Evolutionary conservation across 2,329 filamentous ascomycete genomes (phyloP).

Genomic region (Penicillium sp.): DNA sequence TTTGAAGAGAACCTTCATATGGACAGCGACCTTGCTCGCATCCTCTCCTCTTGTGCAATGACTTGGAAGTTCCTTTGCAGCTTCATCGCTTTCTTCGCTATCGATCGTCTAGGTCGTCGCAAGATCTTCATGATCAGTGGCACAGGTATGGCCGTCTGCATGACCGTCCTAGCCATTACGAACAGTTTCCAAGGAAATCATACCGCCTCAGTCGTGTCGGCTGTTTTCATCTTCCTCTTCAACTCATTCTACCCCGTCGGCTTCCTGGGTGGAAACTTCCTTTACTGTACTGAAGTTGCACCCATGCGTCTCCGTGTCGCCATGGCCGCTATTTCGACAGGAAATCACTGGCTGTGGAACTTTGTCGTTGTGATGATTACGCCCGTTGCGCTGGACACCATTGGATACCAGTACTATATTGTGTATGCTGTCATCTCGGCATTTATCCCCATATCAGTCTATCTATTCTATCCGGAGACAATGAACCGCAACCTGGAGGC

Average conservation of each 20-base stretch:
- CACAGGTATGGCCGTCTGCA: conserved; percentile 55
- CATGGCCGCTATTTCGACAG: conserved; percentile 23
- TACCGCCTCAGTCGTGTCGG: conserved; percentile 15
- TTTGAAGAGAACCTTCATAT: conserved; percentile 23
- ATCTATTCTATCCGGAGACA: conserved; percentile 25
- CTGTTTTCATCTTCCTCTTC: conserved; percentile 24
- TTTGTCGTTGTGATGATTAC: conserved; percentile 26
- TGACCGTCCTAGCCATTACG: conserved; percentile 51
- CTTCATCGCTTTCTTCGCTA: conserved; percentile 53
- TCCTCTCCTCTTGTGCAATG: conserved; percentile 51
- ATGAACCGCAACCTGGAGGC: conserved; percentile 28
- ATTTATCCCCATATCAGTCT: conserved; percentile 19
- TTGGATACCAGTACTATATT: conserved; percentile 24
- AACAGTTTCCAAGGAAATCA: conserved; percentile 31
- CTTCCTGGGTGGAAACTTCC: conserved; percentile 24
- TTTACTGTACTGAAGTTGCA: conserved; percentile 26
- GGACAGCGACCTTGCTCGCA: conserved; percentile 22
- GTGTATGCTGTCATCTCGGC: conserved; percentile 22
- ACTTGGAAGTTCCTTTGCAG: conserved; percentile 59
- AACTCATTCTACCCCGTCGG: conserved; percentile 25
- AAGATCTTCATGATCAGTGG: conserved; percentile 56
- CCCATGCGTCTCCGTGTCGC: conserved; percentile 25
- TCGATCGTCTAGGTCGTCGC: conserved; percentile 54
- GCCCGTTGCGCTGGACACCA: conserved; percentile 22
- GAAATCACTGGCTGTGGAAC: conserved; percentile 26